phyloP scores from a whole-genome alignment of 148 eudicot genomes.

The Talinum fruticosum region DNA sequence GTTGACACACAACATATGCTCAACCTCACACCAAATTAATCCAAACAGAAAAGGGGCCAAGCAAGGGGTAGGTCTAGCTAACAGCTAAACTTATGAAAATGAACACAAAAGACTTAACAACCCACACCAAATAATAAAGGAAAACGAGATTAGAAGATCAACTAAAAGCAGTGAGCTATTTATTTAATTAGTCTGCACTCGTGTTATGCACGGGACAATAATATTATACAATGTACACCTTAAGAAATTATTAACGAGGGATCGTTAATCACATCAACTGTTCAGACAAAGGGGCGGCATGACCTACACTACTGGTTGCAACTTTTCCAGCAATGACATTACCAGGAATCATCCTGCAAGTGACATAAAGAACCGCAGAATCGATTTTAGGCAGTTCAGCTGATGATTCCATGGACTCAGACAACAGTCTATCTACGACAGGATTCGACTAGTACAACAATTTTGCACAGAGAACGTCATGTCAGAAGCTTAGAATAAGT shows the following conservation, averaged over 20 bases:
- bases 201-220: no score
- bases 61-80: neutral
- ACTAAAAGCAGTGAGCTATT: no score
- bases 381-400: neutral
- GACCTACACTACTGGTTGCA: conserved; percentile 67
- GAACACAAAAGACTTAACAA: no score
- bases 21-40: neutral
- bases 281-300: conserved; percentile 83
- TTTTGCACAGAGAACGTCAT: neutral
- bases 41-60: neutral
- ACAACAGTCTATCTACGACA: neutral
- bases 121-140: neutral
- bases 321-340: conserved; percentile 82
- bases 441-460: neutral
- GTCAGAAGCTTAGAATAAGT: neutral
- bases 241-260: no score
- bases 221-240: no score
- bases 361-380: neutral
- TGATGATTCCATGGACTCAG: neutral
- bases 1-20: neutral
- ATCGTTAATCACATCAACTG: conserved; percentile 66
- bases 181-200: no score
- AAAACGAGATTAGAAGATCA: no score
- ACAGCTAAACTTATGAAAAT: neutral
- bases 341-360: conserved; percentile 84